Evolutionary conservation across 2,329 filamentous ascomycete species (phyloP).

Genomic region (Tolypocladium capitatum): DNA sequence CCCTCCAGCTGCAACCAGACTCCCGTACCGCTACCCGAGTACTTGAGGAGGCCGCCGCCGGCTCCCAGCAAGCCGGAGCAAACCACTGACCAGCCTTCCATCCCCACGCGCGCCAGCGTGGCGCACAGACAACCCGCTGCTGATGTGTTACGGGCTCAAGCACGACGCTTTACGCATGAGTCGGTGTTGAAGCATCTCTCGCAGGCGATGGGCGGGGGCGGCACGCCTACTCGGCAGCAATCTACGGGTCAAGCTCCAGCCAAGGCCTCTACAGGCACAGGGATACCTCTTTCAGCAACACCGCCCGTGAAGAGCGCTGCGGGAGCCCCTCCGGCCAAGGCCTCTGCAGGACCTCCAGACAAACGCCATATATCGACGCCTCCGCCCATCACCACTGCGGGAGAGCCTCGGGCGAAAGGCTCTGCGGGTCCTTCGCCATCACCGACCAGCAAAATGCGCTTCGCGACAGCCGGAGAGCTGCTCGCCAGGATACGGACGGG

Average conservation of each 20-base stretch:
- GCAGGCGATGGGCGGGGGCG: neutral
- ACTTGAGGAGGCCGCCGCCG: neutral
- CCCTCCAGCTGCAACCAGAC: neutral
- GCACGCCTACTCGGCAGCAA: neutral
- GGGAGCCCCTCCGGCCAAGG: neutral
- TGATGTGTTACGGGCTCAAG: slow-evolving; percentile 1
- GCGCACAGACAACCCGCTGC: neutral
- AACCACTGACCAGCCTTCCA: neutral
- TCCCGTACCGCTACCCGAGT: slow-evolving; percentile 4
- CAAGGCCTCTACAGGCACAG: neutral
- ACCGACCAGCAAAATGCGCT: neutral
- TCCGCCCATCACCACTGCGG: too few relatives aligned
- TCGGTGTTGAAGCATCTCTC: slow-evolving; percentile 5
- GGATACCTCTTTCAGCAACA: too few relatives aligned
- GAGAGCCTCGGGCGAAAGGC: neutral
- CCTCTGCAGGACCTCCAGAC: too few relatives aligned
- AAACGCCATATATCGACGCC: too few relatives aligned
- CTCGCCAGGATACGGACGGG: neutral
- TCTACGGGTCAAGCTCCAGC: neutral
- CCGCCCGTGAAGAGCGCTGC: too few relatives aligned
- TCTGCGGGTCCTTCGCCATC: neutral
- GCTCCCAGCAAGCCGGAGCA: neutral
- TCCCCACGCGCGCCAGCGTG: neutral
- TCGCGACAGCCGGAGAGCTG: neutral
- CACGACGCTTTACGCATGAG: slow-evolving; percentile 11